Evolutionary conservation across 495 filamentous ascomycete species (phyloP).

Genomic region (Mytilinidion resinicola): DNA sequence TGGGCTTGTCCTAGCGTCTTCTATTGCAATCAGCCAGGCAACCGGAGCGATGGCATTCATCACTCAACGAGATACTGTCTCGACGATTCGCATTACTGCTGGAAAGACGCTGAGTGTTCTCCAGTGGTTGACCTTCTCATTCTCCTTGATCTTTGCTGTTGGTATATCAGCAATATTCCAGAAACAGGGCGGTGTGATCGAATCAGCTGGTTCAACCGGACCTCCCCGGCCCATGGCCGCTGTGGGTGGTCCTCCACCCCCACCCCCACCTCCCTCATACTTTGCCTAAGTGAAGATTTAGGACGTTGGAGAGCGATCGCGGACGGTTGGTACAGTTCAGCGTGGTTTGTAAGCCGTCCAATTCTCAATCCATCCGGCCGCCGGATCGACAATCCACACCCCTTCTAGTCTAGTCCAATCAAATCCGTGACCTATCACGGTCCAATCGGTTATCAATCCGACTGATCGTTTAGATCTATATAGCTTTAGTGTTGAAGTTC

Average conservation of each 20-base stretch:
- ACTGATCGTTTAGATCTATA: no score
- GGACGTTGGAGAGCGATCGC: no score
- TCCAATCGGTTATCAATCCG: no score
- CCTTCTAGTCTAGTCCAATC: no score
- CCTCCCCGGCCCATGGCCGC: neutral
- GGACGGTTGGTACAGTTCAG: no score
- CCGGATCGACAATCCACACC: no score
- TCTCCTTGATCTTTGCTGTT: constrained; percentile 1
- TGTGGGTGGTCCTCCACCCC: neutral
- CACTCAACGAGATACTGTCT: neutral
- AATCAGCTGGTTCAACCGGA: neutral
- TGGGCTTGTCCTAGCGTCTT: constrained; percentile 1
- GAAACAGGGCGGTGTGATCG: neutral
- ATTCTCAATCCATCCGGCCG: no score
- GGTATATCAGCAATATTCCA: constrained; percentile 2
- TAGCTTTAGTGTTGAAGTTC: no score
- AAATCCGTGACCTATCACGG: no score
- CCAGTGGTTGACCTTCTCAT: constrained; percentile 5
- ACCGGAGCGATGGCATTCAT: constrained; percentile 3
- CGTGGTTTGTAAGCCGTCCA: no score
- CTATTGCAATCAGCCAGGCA: constrained; percentile 2
- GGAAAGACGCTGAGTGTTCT: constrained; percentile 4
- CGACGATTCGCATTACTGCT: neutral
- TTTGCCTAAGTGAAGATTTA: no score
- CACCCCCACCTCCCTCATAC: neutral